Evolutionary conservation across 2,329 filamentous ascomycete species (phyloP).

Genomic region (Fusarium sp.): DNA sequence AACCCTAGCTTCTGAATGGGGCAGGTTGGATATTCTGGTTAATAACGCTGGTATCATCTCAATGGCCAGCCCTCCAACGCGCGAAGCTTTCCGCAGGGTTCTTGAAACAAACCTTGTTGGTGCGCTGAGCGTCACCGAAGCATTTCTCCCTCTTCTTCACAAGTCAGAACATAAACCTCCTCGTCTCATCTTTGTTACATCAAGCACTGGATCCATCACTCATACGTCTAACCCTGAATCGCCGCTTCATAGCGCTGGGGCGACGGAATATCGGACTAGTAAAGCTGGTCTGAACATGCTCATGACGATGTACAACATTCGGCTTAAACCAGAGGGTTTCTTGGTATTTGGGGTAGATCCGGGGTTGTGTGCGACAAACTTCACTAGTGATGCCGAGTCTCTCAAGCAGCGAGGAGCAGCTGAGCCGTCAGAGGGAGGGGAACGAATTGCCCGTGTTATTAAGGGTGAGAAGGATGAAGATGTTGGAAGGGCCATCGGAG

Average conservation of each 20-base stretch:
- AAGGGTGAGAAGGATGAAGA: neutral
- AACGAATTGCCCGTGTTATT: neutral
- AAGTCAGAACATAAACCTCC: constrained; percentile 8
- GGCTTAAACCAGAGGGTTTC: neutral
- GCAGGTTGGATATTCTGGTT: constrained; percentile 8
- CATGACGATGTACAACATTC: neutral
- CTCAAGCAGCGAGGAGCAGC: neutral
- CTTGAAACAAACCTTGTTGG: constrained; percentile 17
- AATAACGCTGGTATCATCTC: constrained; percentile 13
- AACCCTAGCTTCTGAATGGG: constrained; percentile 2
- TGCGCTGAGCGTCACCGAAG: neutral
- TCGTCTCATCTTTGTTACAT: constrained; percentile 10
- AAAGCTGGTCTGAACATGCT: constrained; percentile 24
- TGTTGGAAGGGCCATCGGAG: neutral
- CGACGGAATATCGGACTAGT: neutral
- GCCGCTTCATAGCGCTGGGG: neutral
- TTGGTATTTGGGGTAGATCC: constrained; percentile 3
- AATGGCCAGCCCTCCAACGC: neutral
- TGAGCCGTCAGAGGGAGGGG: constrained; percentile 1
- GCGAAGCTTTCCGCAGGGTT: neutral
- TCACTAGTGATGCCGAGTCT: neutral
- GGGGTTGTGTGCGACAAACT: constrained; percentile 15
- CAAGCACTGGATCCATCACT: constrained; percentile 8
- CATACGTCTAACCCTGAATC: neutral
- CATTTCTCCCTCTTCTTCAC: neutral